These are phyloP conservation scores for Babesia caballi DNA, from an alignment of 169 alveolate genomes.

Conservation along the genomic window DNA sequence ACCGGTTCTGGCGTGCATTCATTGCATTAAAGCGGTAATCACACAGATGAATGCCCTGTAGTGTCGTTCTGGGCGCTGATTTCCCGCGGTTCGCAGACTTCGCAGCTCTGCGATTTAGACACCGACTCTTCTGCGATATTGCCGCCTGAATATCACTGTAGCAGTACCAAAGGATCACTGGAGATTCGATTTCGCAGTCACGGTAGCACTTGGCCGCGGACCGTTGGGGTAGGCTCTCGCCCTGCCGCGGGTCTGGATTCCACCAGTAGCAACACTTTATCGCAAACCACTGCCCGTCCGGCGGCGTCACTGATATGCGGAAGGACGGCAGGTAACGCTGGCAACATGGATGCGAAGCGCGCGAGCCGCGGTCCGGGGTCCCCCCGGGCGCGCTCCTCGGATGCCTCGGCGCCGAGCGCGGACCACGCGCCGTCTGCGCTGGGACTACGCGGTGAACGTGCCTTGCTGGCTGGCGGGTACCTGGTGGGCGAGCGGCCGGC, in stretches of 20 bases:
- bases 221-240: not conserved
- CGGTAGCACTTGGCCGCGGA: not conserved
- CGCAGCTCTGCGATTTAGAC: too few relatives aligned
- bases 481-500: constrained; percentile 52
- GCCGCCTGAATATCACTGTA: too few relatives aligned
- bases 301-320: not conserved
- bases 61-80: too few relatives aligned
- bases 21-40: too few relatives aligned
- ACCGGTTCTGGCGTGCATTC: too few relatives aligned
- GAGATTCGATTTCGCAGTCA: too few relatives aligned
- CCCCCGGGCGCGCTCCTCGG: not conserved
- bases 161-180: too few relatives aligned
- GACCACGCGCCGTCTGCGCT: not conserved
- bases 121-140: too few relatives aligned
- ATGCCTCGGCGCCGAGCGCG: not conserved
- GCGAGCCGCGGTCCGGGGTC: not conserved
- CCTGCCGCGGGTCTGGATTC: not conserved
- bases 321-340: not conserved
- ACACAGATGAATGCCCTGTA: too few relatives aligned
- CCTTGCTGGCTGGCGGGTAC: constrained; percentile 48
- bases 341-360: not conserved
- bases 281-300: too few relatives aligned
- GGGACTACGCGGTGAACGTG: not conserved
- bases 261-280: not conserved
- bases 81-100: too few relatives aligned